Evolutionary conservation across 169 alveolate species (phyloP).

Genomic region (Eimeria brunetti): DNA sequence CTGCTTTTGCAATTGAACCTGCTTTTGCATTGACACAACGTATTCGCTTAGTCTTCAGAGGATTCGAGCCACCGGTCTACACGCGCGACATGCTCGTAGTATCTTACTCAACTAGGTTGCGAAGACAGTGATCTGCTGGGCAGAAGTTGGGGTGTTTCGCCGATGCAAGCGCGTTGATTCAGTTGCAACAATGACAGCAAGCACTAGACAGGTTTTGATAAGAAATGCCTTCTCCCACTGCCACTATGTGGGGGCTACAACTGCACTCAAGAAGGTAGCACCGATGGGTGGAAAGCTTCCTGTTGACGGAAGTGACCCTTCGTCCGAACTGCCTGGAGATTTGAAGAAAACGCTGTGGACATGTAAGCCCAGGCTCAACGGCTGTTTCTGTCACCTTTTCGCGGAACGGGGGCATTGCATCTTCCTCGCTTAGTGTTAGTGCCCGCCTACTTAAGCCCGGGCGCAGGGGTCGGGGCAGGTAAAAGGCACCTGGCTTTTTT

Average conservation of each 20-base stretch:
- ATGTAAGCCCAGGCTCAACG: constrained; percentile 96
- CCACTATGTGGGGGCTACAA: too few species aligned
- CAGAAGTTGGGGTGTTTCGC: not conserved
- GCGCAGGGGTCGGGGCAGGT: too few species aligned
- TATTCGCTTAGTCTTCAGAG: not conserved
- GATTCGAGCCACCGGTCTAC: not conserved
- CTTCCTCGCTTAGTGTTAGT: not conserved
- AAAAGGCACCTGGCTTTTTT: too few species aligned
- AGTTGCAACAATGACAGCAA: not conserved
- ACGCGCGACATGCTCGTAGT: not conserved
- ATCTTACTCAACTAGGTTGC: not conserved
- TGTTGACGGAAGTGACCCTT: not conserved
- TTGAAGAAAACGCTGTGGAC: constrained; percentile 96
- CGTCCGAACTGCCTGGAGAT: constrained; percentile 96
- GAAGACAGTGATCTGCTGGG: not conserved
- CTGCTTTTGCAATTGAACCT: not conserved
- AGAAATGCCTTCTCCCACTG: too few species aligned
- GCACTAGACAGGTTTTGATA: not conserved
- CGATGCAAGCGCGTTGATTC: not conserved
- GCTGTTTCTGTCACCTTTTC: constrained; percentile 93
- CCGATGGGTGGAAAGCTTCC: not conserved
- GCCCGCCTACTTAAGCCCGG: too few species aligned
- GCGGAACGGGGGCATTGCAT: not conserved
- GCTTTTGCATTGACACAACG: not conserved
- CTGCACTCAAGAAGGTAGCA: not conserved